A percentile compares a stretch with the other conserved stretches of the same genome.
Conservation (phyloP, 495 filamentous ascomycete genomes). For the Jackrogersella minutella region DNA sequence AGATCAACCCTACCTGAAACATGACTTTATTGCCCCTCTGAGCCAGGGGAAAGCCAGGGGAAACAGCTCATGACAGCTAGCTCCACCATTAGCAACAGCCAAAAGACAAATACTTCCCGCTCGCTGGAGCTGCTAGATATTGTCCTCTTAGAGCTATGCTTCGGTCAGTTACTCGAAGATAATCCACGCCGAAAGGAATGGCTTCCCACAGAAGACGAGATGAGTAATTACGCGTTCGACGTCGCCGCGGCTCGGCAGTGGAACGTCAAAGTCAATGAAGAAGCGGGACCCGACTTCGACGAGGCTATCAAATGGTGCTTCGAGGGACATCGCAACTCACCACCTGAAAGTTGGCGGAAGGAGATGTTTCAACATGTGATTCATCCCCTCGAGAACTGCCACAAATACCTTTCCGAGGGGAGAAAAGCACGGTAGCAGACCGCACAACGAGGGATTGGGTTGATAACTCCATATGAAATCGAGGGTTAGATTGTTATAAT, state of each 20-base stretch:
- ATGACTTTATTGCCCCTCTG: neutral
- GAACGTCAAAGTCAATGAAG: conserved; percentile 41
- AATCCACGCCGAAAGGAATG: conserved; percentile 26
- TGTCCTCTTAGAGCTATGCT: conserved; percentile 52
- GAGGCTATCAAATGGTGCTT: conserved; percentile 51
- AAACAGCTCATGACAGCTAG: neutral
- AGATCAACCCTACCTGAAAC: conserved; percentile 4
- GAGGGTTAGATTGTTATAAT: too few species aligned
- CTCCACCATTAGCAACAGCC: neutral
- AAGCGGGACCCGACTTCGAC: conserved; percentile 48
- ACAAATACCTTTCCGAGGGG: conserved; percentile 6
- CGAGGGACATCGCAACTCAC: conserved; percentile 14
- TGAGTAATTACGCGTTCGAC: conserved; percentile 31
- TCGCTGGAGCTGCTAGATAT: conserved; percentile 42
- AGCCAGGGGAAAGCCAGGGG: neutral
- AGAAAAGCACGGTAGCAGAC: too few species aligned
- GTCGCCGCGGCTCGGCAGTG: conserved; percentile 42
- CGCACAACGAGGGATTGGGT: too few species aligned
- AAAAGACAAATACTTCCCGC: neutral
- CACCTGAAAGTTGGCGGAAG: conserved; percentile 10
- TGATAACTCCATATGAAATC: too few species aligned
- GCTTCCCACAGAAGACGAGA: conserved; percentile 15
- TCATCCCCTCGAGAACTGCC: conserved; percentile 19
- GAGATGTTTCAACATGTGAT: conserved; percentile 28
- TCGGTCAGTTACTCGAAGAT: conserved; percentile 41